Conservation (phyloP, 2,329 filamentous ascomycete genomes). For the Talaromyces sp. region DNA sequence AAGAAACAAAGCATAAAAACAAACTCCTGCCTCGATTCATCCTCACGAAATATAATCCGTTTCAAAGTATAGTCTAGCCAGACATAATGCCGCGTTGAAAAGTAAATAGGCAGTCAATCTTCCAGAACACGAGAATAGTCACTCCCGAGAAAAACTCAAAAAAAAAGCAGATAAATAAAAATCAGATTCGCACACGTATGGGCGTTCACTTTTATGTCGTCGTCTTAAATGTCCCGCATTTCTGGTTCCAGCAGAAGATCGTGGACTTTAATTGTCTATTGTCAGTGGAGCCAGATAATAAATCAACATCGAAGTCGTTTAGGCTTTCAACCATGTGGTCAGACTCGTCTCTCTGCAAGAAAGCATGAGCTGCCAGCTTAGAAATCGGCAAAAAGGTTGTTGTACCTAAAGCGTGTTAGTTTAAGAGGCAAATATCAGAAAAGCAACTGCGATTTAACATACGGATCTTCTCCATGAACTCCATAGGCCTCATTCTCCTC, state of each 20-base stretch:
- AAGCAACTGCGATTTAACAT: slow-evolving; percentile 43
- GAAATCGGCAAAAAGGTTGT: slow-evolving; percentile 72
- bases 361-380: background rate
- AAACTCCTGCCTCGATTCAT: background rate
- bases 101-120: background rate
- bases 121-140: background rate
- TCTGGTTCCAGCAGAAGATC: background rate
- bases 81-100: background rate
- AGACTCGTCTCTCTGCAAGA: background rate
- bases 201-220: background rate
- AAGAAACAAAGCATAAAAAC: background rate
- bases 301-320: background rate
- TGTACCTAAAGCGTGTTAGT: slow-evolving; percentile 51
- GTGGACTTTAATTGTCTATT: background rate
- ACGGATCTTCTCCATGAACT: slow-evolving; percentile 74
- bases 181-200: background rate
- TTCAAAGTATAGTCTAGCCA: background rate
- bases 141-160: background rate
- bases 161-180: background rate
- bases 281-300: background rate
- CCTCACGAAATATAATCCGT: background rate
- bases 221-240: background rate
- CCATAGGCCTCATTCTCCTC: slow-evolving; percentile 96
- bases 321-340: background rate
- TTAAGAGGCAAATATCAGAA: background rate